Evolutionary conservation across 2,329 filamentous ascomycete species (phyloP), one percentile per base, ranked within the genome.

Genomic region (Microcera coccophila): DNA sequence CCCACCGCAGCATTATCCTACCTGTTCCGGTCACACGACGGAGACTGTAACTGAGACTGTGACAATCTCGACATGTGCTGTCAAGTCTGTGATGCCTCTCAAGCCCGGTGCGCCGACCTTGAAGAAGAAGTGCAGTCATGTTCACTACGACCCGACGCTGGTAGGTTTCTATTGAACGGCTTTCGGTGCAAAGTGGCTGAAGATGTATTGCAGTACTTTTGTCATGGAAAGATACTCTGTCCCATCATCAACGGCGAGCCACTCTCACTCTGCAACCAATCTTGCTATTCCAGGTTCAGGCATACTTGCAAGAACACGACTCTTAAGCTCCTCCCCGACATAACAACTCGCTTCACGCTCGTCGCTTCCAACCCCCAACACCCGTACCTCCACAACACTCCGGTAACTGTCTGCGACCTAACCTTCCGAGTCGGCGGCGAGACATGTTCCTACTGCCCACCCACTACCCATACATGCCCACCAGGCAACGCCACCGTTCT

Each of bases 261-360:
- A 8, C 58, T 65, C 10, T 57, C 57, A 12, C 55, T 56, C 51
- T 66, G 63, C 55, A 53, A 49, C 38, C 60, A 60, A 33, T 60
- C 62, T 35, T 66, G 63, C 59, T 66, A 62, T 58, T 60, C 54
- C 57, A 57, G 50, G 39, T 64, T 59, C 54, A 58, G 62, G 15
- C 44, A 52, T 31, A 43, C 35, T 18, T 52, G 49, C 37, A 34
- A 16, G 15, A 8, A 28, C 20, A 45, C 42, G 32, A 35, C 21
- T 3, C 31, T 29, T 5, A 36, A 39, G 9, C 39, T 36, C 22
- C 45, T 36, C 3, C 39, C 39, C 16, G 15, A 7, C 9, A 14
- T 24, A 14, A 24, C 21, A 14, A 48, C 54, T 11, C 62, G 60
- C 40, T 52, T 56, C 7, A 38, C 36, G 11, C 56, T 66, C 8